These are phyloP conservation scores for Talaromyces sp. DNA, from an alignment of 2,329 filamentous ascomycete genomes.

Conservation along the genomic window DNA sequence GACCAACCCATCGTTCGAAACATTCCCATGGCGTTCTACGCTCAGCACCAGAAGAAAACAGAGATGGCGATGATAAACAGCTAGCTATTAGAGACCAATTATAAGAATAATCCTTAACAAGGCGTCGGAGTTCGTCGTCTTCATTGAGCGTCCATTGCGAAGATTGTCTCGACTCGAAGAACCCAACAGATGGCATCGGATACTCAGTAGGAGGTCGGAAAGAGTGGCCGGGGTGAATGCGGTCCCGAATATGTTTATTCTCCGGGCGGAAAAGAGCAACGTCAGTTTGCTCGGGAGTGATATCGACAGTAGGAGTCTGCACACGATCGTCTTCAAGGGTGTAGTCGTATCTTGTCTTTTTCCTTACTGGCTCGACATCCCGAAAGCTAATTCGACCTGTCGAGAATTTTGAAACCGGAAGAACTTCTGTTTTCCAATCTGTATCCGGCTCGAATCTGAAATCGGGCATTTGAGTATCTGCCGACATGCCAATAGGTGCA, in stretches of 20 bases:
- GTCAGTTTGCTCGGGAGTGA: slow-evolving; percentile 67
- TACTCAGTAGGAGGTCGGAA: slow-evolving; percentile 91
- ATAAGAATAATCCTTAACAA: slow-evolving; percentile 91
- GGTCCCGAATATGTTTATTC: slow-evolving; percentile 83
- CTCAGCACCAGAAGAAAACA: slow-evolving; percentile 81
- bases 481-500: slow-evolving; percentile 56
- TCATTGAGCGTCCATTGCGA: slow-evolving; percentile 91
- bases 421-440: slow-evolving; percentile 69
- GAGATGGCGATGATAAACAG: slow-evolving; percentile 69
- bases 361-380: slow-evolving; percentile 63
- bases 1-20: slow-evolving; percentile 91
- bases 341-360: slow-evolving; percentile 80
- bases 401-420: slow-evolving; percentile 83
- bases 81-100: slow-evolving; percentile 95
- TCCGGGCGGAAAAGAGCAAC: slow-evolving; percentile 88
- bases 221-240: slow-evolving; percentile 84
- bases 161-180: slow-evolving; percentile 81
- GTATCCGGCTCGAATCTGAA: slow-evolving; percentile 65
- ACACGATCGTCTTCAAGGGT: slow-evolving; percentile 67
- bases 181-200: slow-evolving; percentile 82
- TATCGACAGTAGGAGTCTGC: slow-evolving; percentile 49
- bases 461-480: slow-evolving; percentile 55
- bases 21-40: slow-evolving; percentile 96
- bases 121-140: slow-evolving; percentile 79
- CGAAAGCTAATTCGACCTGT: slow-evolving; percentile 73